Evolutionary conservation across 2,329 filamentous ascomycete genomes (phyloP), one percentile per base, ranked within the genome.

Genomic region (Ceratocystis albifundus): DNA sequence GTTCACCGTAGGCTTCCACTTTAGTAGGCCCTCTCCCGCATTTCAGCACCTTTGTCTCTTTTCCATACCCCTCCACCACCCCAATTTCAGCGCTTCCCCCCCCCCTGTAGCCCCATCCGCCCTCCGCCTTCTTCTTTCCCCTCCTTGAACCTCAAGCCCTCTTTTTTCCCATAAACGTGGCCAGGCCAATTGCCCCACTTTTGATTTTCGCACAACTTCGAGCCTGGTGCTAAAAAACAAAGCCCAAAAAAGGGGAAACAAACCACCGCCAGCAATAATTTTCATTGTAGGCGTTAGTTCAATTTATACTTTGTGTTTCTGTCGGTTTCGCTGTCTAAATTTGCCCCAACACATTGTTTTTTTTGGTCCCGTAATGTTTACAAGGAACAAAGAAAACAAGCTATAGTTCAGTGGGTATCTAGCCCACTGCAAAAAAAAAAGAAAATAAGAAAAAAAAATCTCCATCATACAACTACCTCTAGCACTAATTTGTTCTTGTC

Each of bases 141-240:
- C 46, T 48, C 46, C 46, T 48, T 48, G 20, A 48, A 22, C 46
- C 20, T 53, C 53, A 57, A 30, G 25, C 53, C 53, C 53, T 41
- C 36, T 57, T 57, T 57, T n/a, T 57, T 22, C 22, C 22, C 28
- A 32, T 57, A 25, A 57, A 57, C 53, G 53, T 57, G 53, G 53
- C 22, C 53, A 57, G 53, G 25, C 10, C 53, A 57, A 28, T 57
- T 17, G 53, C 53, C 28, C 53, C 53, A 57, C 53, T 57, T 57
- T 57, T 57, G 53, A 57, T 57, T 57, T 57, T 57, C 53, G 15
- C 53, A 57, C 53, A 57, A 15, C 22, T 57, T 30, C 22, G 36
- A 41, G 30, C 53, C 53, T 15, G 20, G 53, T 57, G 53, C n/a
- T 17, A 57, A 20, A 53, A 50, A 53, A 53, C 8, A 53, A 53